Base-by-base conservation (phyloP, 2,329 filamentous ascomycete genomes). In the Sporothrix dimorphospora region DNA sequence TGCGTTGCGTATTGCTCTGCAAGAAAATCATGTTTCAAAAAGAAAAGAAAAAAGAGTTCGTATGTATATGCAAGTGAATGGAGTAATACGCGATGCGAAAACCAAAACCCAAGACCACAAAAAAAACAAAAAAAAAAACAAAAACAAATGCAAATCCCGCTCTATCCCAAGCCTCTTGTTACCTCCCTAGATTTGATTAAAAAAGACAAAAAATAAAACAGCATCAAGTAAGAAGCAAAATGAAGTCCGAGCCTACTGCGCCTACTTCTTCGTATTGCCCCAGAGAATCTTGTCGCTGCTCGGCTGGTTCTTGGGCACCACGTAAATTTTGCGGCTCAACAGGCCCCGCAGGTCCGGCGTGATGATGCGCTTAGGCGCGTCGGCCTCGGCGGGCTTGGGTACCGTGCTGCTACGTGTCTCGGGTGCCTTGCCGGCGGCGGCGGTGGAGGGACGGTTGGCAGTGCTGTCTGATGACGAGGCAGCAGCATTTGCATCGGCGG, bases 291-390 rank as follows among this genome's bases (percentile, higher is more conserved):
- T 21, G n/a, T 72, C 72, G 24, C 49, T 70, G 59, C 45, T 38
- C 1, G 16, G 9, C 40, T 71, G 71, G 21, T 69, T 12, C 57
- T 73, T 73, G 9, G 76, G 75, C 38, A 76, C 75, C 4, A 76
- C 38, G 69, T 84, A 83, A 8, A 86, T 82, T 67, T 83, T 81
- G 57, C 82, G 81, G 75, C 83, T 88, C 53, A 90, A 77, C 53
- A 90, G 77, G 73, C 83, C 84, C 66, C 88, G 82, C 74, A 90
- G 78, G 78, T 89, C 87, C 0, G 87, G 87, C 1, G 86, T 88
- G 68, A 89, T 88, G 16, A 87, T 81, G 77, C 83, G 86, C 55
- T 81, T 67, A 1, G 73, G 63, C n/a, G 19, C 42, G 1, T 63
- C 42, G 2, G 49, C 30, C 19, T 21, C 24, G 3, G 57, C 30